phyloP scores from a whole-genome alignment of 371 early-diverging fungal species.

The Mortierella polycephala region DNA sequence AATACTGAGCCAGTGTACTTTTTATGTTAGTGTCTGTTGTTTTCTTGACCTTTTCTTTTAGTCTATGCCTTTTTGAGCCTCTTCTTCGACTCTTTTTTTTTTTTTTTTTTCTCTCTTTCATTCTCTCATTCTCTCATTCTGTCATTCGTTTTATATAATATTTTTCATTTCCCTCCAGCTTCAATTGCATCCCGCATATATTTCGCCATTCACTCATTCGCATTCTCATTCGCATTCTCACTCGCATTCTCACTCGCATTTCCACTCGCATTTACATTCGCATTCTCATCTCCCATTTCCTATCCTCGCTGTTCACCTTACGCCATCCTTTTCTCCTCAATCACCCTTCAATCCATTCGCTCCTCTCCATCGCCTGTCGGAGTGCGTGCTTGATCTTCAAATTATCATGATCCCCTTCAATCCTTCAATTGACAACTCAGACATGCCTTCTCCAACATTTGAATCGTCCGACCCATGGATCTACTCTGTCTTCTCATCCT shows the following conservation, averaged over 20 bases:
- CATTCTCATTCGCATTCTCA: neutral
- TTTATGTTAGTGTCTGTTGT: neutral
- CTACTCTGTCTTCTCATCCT: conserved; percentile 34
- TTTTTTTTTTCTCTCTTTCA: neutral
- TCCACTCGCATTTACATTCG: neutral
- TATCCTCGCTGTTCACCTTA: neutral
- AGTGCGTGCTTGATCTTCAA: neutral
- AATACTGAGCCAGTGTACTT: neutral
- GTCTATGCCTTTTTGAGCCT: neutral
- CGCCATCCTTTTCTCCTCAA: neutral
- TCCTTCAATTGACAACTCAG: neutral
- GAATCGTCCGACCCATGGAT: conserved; percentile 24
- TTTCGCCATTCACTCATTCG: neutral
- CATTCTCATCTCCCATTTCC: neutral
- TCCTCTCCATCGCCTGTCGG: neutral
- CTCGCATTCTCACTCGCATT: neutral
- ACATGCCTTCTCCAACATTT: neutral
- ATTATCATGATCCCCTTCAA: conserved; percentile 19
- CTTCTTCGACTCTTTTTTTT: neutral
- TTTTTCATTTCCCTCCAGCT: neutral
- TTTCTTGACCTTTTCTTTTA: neutral
- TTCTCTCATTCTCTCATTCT: conserved; percentile 1
- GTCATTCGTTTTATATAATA: neutral
- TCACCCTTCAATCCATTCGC: neutral
- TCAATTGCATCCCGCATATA: neutral